phyloP scores from a whole-genome alignment of 2,329 filamentous ascomycete genomes.

The Atkinsonella hypoxylon region DNA sequence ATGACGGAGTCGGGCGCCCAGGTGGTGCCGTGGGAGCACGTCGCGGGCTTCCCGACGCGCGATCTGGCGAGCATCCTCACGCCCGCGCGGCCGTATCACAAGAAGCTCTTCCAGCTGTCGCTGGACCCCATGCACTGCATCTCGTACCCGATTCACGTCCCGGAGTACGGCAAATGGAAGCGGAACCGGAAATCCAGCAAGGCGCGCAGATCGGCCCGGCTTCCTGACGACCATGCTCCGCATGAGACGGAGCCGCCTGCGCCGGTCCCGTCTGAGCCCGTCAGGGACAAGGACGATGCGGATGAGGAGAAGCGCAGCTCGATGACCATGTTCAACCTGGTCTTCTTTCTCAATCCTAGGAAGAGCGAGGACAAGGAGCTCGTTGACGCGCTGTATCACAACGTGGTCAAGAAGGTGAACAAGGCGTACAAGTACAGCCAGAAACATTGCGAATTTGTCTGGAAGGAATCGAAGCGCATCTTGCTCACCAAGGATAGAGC shows the following conservation, averaged over 20 bases:
- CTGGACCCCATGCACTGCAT: constrained; percentile 71
- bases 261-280: constrained; percentile 14
- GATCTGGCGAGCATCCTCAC: constrained; percentile 72
- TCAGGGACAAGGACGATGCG: constrained; percentile 32
- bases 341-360: constrained; percentile 78
- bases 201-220: constrained; percentile 19
- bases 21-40: constrained; percentile 56
- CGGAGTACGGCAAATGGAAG: constrained; percentile 69
- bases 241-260: constrained; percentile 17
- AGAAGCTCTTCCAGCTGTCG: constrained; percentile 69
- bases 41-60: constrained; percentile 62
- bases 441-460: constrained; percentile 79
- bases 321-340: constrained; percentile 97
- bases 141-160: constrained; percentile 73
- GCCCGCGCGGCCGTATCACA: constrained; percentile 65
- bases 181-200: constrained; percentile 43
- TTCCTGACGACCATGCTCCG: constrained; percentile 19
- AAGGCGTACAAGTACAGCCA: constrained; percentile 91
- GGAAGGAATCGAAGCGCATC: constrained; percentile 79
- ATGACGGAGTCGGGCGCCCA: constrained; percentile 44
- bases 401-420: constrained; percentile 84
- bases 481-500: constrained; percentile 71
- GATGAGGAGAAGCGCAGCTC: constrained; percentile 51
- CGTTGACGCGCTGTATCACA: constrained; percentile 67
- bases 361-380: constrained; percentile 65